phyloP scores from a whole-genome alignment of 352 stramenopile species.

The Phytophthora hybrid region DNA sequence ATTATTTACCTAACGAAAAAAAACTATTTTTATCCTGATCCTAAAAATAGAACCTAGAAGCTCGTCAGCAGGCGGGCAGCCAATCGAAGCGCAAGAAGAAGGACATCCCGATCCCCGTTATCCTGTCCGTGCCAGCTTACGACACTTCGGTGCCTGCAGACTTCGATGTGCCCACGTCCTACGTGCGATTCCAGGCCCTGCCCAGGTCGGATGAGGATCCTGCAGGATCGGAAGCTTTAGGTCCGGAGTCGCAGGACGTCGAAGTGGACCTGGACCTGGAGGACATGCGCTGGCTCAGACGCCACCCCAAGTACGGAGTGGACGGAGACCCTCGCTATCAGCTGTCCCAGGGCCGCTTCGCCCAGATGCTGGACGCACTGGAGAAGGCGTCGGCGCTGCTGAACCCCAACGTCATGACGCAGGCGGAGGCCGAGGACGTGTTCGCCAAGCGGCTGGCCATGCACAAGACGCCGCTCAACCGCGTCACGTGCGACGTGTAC shows the following conservation, averaged over 20 bases:
- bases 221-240: conserved; percentile 27
- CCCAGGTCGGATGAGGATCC: conserved; percentile 42
- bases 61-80: conserved; percentile 50
- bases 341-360: conserved; percentile 68
- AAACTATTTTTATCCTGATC: conserved; percentile 11
- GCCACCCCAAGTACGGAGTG: conserved; percentile 85
- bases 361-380: conserved; percentile 87
- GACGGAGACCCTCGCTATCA: conserved; percentile 85
- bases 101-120: conserved; percentile 89
- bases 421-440: conserved; percentile 77
- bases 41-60: conserved; percentile 62
- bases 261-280: conserved; percentile 84
- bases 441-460: conserved; percentile 71
- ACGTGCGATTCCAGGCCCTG: conserved; percentile 84
- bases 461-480: conserved; percentile 78
- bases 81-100: conserved; percentile 80
- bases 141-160: conserved; percentile 70
- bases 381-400: conserved; percentile 87
- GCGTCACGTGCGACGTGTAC: conserved; percentile 89
- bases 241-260: conserved; percentile 55
- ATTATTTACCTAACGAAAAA: conserved; percentile 12
- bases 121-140: conserved; percentile 71
- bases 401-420: conserved; percentile 80
- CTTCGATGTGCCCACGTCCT: conserved; percentile 81
- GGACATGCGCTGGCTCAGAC: conserved; percentile 89